A percentile compares a stretch with the other conserved stretches of the same genome.
phyloP scores from a whole-genome alignment of 768 basidiomycete species.

The Boletus rex-veris region DNA sequence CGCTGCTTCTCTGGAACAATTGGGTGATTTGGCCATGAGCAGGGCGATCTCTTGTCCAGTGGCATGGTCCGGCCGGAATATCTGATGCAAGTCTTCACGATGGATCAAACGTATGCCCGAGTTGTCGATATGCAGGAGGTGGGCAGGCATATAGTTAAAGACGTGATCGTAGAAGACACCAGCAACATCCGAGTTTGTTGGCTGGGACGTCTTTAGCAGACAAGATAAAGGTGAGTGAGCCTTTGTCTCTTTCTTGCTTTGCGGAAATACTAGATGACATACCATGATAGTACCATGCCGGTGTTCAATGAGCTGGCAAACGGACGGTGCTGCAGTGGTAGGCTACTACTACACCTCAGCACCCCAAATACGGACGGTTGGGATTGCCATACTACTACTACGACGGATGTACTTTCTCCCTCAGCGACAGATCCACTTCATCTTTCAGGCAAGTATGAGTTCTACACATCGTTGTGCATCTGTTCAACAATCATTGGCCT shows the following conservation, averaged over 20 bases:
- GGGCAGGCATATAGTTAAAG: constrained; percentile 16
- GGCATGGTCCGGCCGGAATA: constrained; percentile 9
- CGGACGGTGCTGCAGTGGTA: no score
- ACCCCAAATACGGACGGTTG: no score
- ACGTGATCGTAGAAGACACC: constrained; percentile 13
- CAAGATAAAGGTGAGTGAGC: not conserved
- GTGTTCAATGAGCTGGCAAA: no score
- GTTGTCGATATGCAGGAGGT: constrained; percentile 12
- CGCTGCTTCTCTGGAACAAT: constrained; percentile 4
- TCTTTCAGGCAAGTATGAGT: no score
- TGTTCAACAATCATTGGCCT: no score
- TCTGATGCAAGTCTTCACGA: constrained; percentile 13
- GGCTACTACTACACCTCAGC: no score
- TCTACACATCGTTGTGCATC: not conserved
- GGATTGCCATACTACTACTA: no score
- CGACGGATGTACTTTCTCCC: no score
- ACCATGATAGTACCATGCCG: not conserved
- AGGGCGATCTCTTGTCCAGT: constrained; percentile 6
- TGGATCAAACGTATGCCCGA: constrained; percentile 5
- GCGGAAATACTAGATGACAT: not conserved
- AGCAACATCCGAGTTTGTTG: not conserved
- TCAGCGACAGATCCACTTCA: no score
- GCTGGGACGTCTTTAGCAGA: not conserved
- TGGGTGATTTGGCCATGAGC: not conserved
- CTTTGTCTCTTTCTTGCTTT: no score